Percentiles rank a stretch among this genome's conserved stretches.
Evolutionary conservation across 2,329 filamentous ascomycete genomes (phyloP).

Genomic region (Ascomycota sp.): DNA sequence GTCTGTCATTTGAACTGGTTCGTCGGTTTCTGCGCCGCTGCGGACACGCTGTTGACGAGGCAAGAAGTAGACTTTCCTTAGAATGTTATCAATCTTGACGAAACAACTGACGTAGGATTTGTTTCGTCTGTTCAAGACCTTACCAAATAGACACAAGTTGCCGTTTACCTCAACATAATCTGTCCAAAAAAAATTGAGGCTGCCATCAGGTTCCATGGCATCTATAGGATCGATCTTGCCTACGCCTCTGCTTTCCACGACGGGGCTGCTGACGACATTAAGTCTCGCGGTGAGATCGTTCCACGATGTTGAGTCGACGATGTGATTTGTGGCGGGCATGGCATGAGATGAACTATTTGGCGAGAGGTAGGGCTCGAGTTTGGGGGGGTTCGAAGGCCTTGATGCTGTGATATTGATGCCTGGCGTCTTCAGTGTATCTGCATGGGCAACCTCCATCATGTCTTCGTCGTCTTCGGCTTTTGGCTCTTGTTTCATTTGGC

Average conservation of each 20-base stretch:
- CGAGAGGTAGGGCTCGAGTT: constrained; percentile 44
- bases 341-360: constrained; percentile 60
- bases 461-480: constrained; percentile 60
- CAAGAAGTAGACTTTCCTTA: constrained; percentile 83
- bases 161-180: constrained; percentile 90
- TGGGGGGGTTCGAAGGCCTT: constrained; percentile 48
- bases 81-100: constrained; percentile 84
- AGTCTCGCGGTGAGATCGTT: constrained; percentile 70
- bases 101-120: constrained; percentile 75
- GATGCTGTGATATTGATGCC: constrained; percentile 75
- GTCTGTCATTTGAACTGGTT: constrained; percentile 69
- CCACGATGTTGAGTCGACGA: constrained; percentile 69
- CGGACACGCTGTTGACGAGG: constrained; percentile 44
- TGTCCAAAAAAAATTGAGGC: constrained; percentile 86
- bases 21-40: constrained; percentile 46
- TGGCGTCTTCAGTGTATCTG: constrained; percentile 43
- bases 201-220: constrained; percentile 85
- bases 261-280: constrained; percentile 62
- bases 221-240: constrained; percentile 71
- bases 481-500: constrained; percentile 24
- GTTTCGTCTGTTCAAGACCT: constrained; percentile 76
- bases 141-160: constrained; percentile 83
- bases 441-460: constrained; percentile 71
- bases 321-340: constrained; percentile 27
- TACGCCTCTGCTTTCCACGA: constrained; percentile 38